These are phyloP conservation scores for Gamarada debralockiae DNA, from an alignment of 495 filamentous ascomycete genomes.

Conservation along the genomic window DNA sequence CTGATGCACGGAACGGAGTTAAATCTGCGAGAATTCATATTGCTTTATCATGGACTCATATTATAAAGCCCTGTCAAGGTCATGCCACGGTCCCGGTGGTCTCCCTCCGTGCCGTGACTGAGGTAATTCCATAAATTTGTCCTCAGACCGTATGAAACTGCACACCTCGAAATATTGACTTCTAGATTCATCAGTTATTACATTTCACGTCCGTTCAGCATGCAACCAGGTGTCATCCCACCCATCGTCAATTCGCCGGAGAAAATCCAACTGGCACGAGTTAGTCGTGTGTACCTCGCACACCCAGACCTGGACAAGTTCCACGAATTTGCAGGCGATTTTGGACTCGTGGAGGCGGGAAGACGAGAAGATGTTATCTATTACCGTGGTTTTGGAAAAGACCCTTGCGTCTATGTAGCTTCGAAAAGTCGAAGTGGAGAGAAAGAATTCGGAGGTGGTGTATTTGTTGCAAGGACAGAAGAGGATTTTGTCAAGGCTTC, in stretches of 20 bases:
- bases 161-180: no score
- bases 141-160: no score
- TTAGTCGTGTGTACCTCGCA: neutral
- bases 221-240: neutral
- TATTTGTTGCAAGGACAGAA: constrained; percentile 51
- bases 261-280: neutral
- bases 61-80: no score
- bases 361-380: neutral
- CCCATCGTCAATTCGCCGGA: neutral
- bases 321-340: neutral
- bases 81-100: no score
- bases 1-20: no score
- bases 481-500: constrained; percentile 42
- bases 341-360: neutral
- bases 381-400: constrained; percentile 47
- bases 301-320: neutral
- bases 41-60: no score
- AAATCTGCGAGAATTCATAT: no score
- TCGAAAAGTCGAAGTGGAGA: constrained; percentile 35
- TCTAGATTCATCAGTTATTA: no score
- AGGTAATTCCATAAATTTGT: no score
- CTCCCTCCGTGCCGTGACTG: no score
- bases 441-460: constrained; percentile 48
- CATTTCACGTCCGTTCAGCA: no score
- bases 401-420: constrained; percentile 52